Conservation (phyloP, 2,329 filamentous ascomycete genomes). For the Davidsoniella virescens region DNA sequence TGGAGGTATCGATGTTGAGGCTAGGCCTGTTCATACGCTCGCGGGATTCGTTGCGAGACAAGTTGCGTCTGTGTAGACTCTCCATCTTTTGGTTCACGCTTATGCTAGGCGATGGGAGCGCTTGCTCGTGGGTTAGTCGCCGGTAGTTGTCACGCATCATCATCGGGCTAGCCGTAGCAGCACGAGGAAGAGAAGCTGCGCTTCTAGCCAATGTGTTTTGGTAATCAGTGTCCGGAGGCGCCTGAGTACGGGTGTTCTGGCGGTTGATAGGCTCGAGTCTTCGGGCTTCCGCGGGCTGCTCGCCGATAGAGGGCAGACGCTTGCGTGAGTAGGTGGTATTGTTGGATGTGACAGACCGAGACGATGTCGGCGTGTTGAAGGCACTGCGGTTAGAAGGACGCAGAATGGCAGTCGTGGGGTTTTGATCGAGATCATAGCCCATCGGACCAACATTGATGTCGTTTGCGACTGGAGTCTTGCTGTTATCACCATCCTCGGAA, state of each 20-base stretch:
- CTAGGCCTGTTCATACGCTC: conserved; percentile 42
- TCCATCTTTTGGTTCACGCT: conserved; percentile 44
- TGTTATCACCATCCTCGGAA: conserved; percentile 32
- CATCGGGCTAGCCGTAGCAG: conserved; percentile 51
- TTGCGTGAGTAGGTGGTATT: conserved; percentile 40
- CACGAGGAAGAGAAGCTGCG: conserved; percentile 24
- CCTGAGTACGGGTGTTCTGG: conserved; percentile 2
- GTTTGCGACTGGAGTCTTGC: conserved; percentile 48
- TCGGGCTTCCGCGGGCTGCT: conserved; percentile 21
- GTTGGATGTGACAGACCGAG: conserved; percentile 41
- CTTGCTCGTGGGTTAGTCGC: conserved; percentile 20
- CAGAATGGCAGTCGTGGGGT: conserved; percentile 54
- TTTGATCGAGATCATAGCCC: conserved; percentile 45
- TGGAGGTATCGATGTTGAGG: conserved; percentile 29
- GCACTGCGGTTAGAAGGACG: conserved; percentile 51
- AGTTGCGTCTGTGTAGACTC: conserved; percentile 45
- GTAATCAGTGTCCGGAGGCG: conserved; percentile 1
- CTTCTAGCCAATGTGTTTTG: background rate
- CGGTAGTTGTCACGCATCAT: conserved; percentile 37
- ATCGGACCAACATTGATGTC: conserved; percentile 29
- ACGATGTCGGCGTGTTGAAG: conserved; percentile 54
- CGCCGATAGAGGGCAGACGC: conserved; percentile 64
- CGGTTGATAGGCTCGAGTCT: conserved; percentile 1
- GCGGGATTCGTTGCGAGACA: conserved; percentile 59
- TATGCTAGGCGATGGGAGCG: conserved; percentile 48